A percentile compares a stretch with the other conserved stretches of the same genome.
These are phyloP conservation scores for Juglanconis oblonga DNA, from an alignment of 2,329 filamentous ascomycete species.

Conservation along the genomic window DNA sequence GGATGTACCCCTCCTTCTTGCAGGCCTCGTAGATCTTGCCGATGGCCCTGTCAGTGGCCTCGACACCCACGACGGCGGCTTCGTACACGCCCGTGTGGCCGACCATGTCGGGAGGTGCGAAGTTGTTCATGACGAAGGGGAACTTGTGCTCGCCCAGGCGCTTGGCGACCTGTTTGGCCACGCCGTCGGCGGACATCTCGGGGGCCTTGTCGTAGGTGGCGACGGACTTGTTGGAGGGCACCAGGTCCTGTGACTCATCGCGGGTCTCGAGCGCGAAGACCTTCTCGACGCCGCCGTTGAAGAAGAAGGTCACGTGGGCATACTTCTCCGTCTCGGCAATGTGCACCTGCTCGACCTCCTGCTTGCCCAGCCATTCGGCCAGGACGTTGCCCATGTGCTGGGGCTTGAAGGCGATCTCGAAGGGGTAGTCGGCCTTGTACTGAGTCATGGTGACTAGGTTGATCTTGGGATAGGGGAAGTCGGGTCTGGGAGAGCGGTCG, in stretches of 20 bases:
- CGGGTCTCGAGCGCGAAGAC: slow-evolving; percentile 88
- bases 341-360: slow-evolving; percentile 89
- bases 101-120: slow-evolving; percentile 98
- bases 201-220: slow-evolving; percentile 93
- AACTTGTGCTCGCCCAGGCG: slow-evolving; percentile 81
- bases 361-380: slow-evolving; percentile 90
- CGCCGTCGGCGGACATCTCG: slow-evolving; percentile 90
- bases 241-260: slow-evolving; percentile 74
- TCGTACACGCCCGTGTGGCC: slow-evolving; percentile 98
- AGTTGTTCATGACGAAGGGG: slow-evolving; percentile 99
- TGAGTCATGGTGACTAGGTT: slow-evolving; percentile 95
- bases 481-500: slow-evolving; percentile 84
- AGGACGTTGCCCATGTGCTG: slow-evolving; percentile 98
- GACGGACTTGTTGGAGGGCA: slow-evolving; percentile 85
- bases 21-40: slow-evolving; percentile 89
- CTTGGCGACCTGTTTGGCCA: slow-evolving; percentile 87
- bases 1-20: slow-evolving; percentile 87
- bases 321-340: slow-evolving; percentile 99
- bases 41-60: slow-evolving; percentile 90
- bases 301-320: slow-evolving; percentile 99
- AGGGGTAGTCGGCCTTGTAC: slow-evolving; percentile 94
- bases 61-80: slow-evolving; percentile 79
- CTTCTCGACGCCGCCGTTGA: slow-evolving; percentile 98
- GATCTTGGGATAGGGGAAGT: slow-evolving; percentile 93
- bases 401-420: slow-evolving; percentile 87